Percentiles rank a stretch among this genome's conserved stretches.
These are phyloP conservation scores for Fusarium continuum DNA, from an alignment of 2,329 filamentous ascomycete genomes.

Conservation along the genomic window DNA sequence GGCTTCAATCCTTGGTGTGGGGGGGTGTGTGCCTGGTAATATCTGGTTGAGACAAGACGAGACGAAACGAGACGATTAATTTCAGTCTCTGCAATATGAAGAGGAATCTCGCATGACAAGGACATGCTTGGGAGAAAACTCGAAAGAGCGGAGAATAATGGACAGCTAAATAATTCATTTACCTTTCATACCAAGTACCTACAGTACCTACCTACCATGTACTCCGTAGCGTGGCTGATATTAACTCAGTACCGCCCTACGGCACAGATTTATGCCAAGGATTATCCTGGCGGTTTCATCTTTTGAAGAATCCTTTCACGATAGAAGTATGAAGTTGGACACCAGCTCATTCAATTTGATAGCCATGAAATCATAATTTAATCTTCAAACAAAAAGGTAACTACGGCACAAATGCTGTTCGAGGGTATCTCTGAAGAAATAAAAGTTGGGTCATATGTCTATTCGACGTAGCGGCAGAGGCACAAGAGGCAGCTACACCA, in stretches of 20 bases:
- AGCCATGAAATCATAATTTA: neutral
- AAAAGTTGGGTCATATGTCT: constrained; percentile 41
- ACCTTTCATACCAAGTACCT: neutral
- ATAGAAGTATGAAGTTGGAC: neutral
- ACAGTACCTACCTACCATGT: too few relatives aligned
- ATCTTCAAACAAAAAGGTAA: constrained; percentile 15
- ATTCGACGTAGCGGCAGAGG: constrained; percentile 43
- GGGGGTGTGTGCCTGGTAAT: neutral
- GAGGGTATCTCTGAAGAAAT: neutral
- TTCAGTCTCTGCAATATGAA: neutral
- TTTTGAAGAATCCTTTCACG: neutral
- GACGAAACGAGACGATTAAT: neutral
- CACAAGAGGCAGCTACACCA: constrained; percentile 41
- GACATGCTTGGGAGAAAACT: neutral
- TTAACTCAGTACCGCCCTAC: neutral
- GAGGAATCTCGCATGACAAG: neutral
- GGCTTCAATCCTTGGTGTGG: neutral
- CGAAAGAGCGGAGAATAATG: neutral
- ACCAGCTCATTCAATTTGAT: neutral
- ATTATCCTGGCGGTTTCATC: neutral
- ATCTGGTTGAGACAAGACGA: neutral
- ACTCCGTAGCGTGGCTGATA: neutral
- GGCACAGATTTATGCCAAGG: neutral
- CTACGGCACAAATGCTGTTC: constrained; percentile 29
- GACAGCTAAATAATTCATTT: neutral